Base-by-base conservation (phyloP, 2,329 filamentous ascomycete species). In the Fusarium chuoi region DNA sequence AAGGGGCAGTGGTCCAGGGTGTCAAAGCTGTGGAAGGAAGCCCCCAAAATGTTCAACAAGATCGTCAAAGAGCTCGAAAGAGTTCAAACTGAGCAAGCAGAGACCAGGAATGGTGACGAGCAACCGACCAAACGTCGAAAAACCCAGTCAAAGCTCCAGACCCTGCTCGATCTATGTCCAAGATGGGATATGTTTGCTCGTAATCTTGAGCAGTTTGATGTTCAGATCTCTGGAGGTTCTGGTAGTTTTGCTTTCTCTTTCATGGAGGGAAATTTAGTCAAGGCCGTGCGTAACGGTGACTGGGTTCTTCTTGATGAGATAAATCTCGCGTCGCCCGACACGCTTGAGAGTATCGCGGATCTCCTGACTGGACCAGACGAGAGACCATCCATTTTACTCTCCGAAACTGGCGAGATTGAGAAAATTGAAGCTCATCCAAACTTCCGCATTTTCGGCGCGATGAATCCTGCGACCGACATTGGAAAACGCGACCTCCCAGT, bases 251-350 rank as follows among this genome's bases (percentile, higher is more conserved):
- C 96, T 0, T 99, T 99, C 82, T 94, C 94, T 1, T 99, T 99
- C 79, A 90, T 98, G 2, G 96, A 99, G 82, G 96, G 96, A 71
- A 98, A 97, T 78, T 93, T 99, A 71, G 93, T 99, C 65, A 97
- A 97, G 83, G 96, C 97, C n/a, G 91, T 96, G 30, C 89, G 96
- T 45, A 98, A 98, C 79, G 96, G 96, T 13, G 95, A 98, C 81
- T 99, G 96, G 96, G 93, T 99, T 35, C 87, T 99, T 24, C 88
- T 98, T 33, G 96, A 99, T 80, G 96, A 99, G 82, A 97, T 99
- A 78, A 99, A 99, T 80, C 85, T 99, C 70, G 96, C 96, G 11
- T 96, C 96, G 0, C 92, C 96, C 1, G 97, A 99, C 80, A 98
- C 96, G 0, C 85, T 99, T 8, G 96, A 99, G 82, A 95, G 95